A percentile compares a stretch with the other conserved stretches of the same genome.
These are phyloP conservation scores for Amanita brunnescens DNA, from an alignment of 768 basidiomycete species.

Conservation along the genomic window DNA sequence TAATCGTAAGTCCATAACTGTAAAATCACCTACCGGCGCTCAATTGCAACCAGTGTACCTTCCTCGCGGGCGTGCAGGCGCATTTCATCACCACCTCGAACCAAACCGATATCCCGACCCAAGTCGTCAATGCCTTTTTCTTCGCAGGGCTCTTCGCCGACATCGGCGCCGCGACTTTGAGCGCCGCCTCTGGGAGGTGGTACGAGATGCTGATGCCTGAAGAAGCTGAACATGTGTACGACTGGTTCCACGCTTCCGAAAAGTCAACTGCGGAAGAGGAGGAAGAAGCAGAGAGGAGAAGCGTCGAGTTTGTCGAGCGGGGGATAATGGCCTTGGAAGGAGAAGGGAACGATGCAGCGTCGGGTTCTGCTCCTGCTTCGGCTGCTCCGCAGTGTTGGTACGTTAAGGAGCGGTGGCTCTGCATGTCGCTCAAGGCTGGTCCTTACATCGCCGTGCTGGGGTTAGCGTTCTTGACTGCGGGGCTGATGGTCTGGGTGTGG, in stretches of 20 bases:
- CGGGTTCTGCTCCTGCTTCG: no score
- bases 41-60: neutral
- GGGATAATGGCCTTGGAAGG: neutral
- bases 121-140: conserved; percentile 4
- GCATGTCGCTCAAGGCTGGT: neutral
- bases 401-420: neutral
- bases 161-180: neutral
- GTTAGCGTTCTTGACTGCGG: neutral
- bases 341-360: neutral
- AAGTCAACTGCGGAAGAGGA: neutral
- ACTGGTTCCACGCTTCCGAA: neutral
- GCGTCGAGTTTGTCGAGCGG: neutral
- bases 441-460: neutral
- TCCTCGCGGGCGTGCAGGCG: conserved; percentile 4
- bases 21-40: neutral
- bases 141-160: conserved; percentile 4
- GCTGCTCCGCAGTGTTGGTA: neutral
- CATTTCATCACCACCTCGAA: neutral
- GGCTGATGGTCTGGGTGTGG: conserved; percentile 2
- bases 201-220: conserved; percentile 4
- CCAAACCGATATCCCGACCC: neutral
- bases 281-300: neutral
- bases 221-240: neutral
- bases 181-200: conserved; percentile 1
- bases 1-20: neutral